Evolutionary conservation across 1,139 yeast species (phyloP), one percentile per base, ranked within the genome.

Genomic region (Hansenula sp.): DNA sequence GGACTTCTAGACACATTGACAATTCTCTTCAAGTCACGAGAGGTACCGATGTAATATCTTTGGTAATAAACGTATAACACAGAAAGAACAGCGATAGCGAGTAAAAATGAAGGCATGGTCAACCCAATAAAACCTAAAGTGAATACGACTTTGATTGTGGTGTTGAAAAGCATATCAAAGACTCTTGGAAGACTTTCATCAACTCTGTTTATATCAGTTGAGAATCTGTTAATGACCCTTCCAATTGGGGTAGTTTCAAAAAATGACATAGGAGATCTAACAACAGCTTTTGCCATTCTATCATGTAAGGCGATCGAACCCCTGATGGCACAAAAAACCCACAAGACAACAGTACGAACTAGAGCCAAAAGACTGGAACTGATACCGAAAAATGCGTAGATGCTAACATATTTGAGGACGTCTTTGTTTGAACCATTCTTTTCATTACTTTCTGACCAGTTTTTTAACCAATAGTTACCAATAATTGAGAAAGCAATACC

Each of bases 221-320:
- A 79, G 57, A 87, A 87, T 43, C 81, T 61, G 46, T 84, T 84
- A 56, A 83, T 70, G 36, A 84, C 71, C 64, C 93, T 73, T n/a
- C 93, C 93, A 49, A 81, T 71, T 30, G 93, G 93, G 1, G 91
- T 84, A 1, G 90, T 84, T 63, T 84, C 93, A 58, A 84, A 84
- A 60, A 83, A 84, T 2, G 82, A 71, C 88, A 84, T 82, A 47
- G 91, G 91, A 0, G 90, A 80, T 50, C 81, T 68, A 49, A 84
- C 62, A 15, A 84, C 86, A 36, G 84, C 66, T 9, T 54, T 53
- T 0, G 87, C 84, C 89, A 84, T 81, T 28, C 62, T 66, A 50
- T 77, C 76, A 60, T 84, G 93, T 37, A 84, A 62, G 37, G 66
- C 71, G 47, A 68, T 77, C 1, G 90, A 79, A 0, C 86, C 91